phyloP scores from a whole-genome alignment of 2,329 filamentous ascomycete species.

The Colletotrichum sublineola region DNA sequence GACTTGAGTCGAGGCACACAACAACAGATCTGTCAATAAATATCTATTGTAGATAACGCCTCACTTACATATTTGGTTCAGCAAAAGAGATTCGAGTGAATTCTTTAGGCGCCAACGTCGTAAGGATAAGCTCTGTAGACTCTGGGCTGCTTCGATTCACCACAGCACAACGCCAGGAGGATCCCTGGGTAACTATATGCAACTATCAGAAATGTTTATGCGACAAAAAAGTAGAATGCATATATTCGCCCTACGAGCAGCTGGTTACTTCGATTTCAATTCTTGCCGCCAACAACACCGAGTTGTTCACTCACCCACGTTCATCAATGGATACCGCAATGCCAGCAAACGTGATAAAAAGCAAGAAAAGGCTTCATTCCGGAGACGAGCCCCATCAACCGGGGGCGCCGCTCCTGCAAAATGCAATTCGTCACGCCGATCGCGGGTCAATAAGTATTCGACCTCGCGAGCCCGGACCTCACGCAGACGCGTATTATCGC shows the following conservation, averaged over 20 bases:
- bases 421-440: not conserved
- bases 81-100: too few relatives aligned
- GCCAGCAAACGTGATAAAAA: not conserved
- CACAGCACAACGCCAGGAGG: not conserved
- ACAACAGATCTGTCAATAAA: not conserved
- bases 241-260: not conserved
- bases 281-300: not conserved
- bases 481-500: constrained; percentile 45
- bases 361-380: constrained; percentile 16
- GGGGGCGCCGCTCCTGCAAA: too few relatives aligned
- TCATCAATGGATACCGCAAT: not conserved
- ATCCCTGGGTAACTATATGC: not conserved
- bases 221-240: not conserved
- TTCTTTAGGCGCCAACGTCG: too few relatives aligned
- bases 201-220: not conserved
- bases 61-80: not conserved
- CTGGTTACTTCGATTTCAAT: not conserved
- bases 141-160: not conserved
- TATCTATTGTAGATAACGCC: not conserved
- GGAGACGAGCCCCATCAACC: constrained; percentile 40
- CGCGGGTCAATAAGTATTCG: not conserved
- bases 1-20: not conserved
- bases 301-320: not conserved
- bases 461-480: constrained; percentile 20
- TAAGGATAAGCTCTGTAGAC: too few relatives aligned